phyloP scores from a whole-genome alignment of 1,139 yeast species.

The Yamadazyma buinensis region DNA sequence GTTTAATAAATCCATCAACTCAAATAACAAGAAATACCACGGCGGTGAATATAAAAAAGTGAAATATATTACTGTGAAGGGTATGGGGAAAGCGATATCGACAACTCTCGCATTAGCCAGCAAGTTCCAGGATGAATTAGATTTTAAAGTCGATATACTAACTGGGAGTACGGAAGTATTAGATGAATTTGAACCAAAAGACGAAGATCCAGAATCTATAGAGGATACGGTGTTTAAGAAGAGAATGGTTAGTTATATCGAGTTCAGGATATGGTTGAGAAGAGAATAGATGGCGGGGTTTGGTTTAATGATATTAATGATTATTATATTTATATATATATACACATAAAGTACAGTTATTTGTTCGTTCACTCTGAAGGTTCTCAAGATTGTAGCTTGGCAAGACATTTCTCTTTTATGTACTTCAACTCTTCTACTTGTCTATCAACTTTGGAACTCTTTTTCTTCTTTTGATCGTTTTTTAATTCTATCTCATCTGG shows the following conservation, averaged over 20 bases:
- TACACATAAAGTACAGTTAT: not conserved
- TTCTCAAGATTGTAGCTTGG: conserved; percentile 12
- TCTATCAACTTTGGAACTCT: conserved; percentile 37
- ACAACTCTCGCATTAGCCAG: conserved; percentile 46
- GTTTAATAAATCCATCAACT: conserved; percentile 26
- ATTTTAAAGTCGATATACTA: conserved; percentile 46
- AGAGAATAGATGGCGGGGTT: conserved; percentile 19
- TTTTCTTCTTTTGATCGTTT: conserved; percentile 22
- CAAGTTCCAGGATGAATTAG: conserved; percentile 45
- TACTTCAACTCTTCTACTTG: conserved; percentile 44
- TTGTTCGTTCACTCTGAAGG: no score
- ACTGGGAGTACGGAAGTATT: conserved; percentile 61
- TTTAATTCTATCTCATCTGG: conserved; percentile 12
- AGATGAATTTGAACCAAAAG: conserved; percentile 47
- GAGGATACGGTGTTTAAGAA: conserved; percentile 40
- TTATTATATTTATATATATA: not conserved
- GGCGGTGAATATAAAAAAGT: conserved; percentile 36
- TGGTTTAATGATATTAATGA: no score
- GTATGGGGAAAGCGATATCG: conserved; percentile 66
- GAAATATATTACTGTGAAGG: conserved; percentile 49
- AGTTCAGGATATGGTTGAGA: conserved; percentile 47
- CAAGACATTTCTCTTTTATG: conserved; percentile 37
- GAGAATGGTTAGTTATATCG: conserved; percentile 58
- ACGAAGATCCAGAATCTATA: conserved; percentile 30
- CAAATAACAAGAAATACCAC: conserved; percentile 30